Base-by-base conservation (phyloP, 1,139 yeast genomes). In the Starmera stellimalicola region DNA sequence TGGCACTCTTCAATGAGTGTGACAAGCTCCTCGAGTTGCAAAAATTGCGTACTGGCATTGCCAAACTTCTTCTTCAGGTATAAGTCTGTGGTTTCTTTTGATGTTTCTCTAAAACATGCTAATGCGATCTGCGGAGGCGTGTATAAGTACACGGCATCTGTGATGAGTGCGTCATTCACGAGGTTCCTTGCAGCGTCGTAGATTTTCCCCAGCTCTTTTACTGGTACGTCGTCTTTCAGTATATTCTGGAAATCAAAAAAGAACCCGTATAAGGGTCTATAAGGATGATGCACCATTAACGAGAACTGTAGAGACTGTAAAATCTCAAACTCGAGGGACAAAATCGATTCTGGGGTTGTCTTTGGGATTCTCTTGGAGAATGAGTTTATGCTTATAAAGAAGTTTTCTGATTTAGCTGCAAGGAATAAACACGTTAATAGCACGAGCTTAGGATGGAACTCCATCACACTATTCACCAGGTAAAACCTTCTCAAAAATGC, bases 111-210 rank as follows among this genome's bases (percentile, higher is more conserved):
- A 55, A 88, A 65, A 6, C 93, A 85, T 0, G 96, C 94, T 36
- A 91, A 62, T 0, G 97, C 95, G 26, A 91, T 82, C 49, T 91
- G 98, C 1, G 98, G 95, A 2, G 98, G 98, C 0, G 97, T 78
- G 55, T 63, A 91, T 23, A 77, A 61, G 47, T 85, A 88, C 12
- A 70, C 63, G 4, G 73, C 88, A 51, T 88, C 95, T 20, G 93
- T 76, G 29, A 82, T 61, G 32, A 87, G 55, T 0, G 82, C 70
- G 15, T 77, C 79, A 31, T 76, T 71, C 7, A 85, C 65, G 58
- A 77, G 60, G 22, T 63, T 65, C 45, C 80, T 73, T 3, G 94
- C 84, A 26, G 63, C 59, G 48, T 84, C 94, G 53, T 83, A 84
- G 26, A 71, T 62, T 34, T 63, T 62, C 1, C 65, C 64, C 44